Conservation (phyloP, 1,284 basidiomycete species). For the Afroboletus lepidellus region DNA sequence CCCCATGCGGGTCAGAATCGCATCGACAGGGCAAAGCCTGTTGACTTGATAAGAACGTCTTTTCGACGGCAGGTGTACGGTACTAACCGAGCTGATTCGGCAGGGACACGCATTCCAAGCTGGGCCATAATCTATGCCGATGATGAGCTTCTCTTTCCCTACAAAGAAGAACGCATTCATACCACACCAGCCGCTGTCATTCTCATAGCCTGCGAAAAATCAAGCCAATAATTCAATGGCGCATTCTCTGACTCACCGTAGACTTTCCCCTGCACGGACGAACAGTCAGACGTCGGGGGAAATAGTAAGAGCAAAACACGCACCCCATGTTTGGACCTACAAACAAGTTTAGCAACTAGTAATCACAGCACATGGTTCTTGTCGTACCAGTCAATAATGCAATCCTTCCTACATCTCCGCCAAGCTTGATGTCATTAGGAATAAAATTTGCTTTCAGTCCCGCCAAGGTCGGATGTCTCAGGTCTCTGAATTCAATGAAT, state of each 20-base stretch:
- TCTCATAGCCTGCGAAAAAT: slow-evolving; percentile 65
- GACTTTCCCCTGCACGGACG: slow-evolving; percentile 69
- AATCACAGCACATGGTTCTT: neutral
- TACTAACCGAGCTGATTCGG: slow-evolving; percentile 67
- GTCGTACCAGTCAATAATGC: slow-evolving; percentile 82
- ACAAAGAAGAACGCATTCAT: slow-evolving; percentile 23
- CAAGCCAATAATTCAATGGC: slow-evolving; percentile 1
- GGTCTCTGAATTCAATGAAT: slow-evolving; percentile 74
- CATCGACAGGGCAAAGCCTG: slow-evolving; percentile 87
- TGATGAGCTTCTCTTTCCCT: slow-evolving; percentile 6
- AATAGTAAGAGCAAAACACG: slow-evolving; percentile 29
- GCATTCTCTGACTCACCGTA: slow-evolving; percentile 49
- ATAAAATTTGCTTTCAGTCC: slow-evolving; percentile 79
- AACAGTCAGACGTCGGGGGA: slow-evolving; percentile 2
- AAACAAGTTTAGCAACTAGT: slow-evolving; percentile 1
- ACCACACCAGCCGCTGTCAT: slow-evolving; percentile 95
- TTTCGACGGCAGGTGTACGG: neutral
- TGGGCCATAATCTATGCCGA: slow-evolving; percentile 89
- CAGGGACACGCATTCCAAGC: slow-evolving; percentile 96
- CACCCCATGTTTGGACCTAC: slow-evolving; percentile 89
- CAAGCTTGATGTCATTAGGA: slow-evolving; percentile 90
- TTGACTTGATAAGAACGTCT: neutral
- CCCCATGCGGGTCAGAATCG: slow-evolving; percentile 97
- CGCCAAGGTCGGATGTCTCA: slow-evolving; percentile 86
- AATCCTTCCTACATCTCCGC: slow-evolving; percentile 75